These are phyloP conservation scores for Zarea fungicola DNA, from an alignment of 2,329 filamentous ascomycete genomes.

Conservation along the genomic window DNA sequence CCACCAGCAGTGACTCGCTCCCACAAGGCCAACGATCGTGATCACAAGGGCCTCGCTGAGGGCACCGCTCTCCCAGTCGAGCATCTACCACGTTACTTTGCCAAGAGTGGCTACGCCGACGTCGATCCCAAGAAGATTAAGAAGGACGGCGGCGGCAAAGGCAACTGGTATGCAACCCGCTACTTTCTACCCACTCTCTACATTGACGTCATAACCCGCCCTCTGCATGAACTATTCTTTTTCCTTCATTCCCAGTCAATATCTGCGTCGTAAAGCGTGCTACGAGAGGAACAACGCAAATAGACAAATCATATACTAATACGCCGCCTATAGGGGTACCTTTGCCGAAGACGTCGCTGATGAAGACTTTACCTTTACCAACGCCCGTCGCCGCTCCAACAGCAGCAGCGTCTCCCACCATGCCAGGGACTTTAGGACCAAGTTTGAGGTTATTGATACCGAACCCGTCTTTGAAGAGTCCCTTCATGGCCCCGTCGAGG, in stretches of 20 bases:
- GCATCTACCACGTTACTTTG: conserved; percentile 85
- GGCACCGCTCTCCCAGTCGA: conserved; percentile 65
- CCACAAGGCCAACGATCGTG: conserved; percentile 91
- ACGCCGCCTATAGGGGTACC: conserved; percentile 60
- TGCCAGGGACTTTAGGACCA: conserved; percentile 83
- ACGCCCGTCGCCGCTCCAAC: conserved; percentile 88
- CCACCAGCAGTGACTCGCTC: conserved; percentile 85
- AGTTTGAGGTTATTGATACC: conserved; percentile 85
- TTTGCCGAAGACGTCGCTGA: conserved; percentile 81
- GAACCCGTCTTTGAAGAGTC: conserved; percentile 92
- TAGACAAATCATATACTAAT: conserved; percentile 17
- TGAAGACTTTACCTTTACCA: conserved; percentile 75
- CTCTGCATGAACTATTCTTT: background rate
- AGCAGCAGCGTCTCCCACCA: conserved; percentile 69
- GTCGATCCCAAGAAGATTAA: conserved; percentile 89
- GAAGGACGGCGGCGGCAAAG: conserved; percentile 90
- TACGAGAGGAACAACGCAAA: too few relatives aligned
- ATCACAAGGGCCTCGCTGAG: conserved; percentile 75
- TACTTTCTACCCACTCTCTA: background rate
- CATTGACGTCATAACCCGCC: conserved; percentile 8
- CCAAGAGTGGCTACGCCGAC: conserved; percentile 76
- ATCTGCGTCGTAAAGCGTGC: background rate
- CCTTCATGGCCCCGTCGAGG: conserved; percentile 61
- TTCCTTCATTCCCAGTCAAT: background rate
- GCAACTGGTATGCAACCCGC: conserved; percentile 71